A percentile compares a stretch with the other conserved stretches of the same genome.
These are phyloP conservation scores for Neofusicoccum sp. DNA, from an alignment of 2,329 filamentous ascomycete species.

Conservation along the genomic window DNA sequence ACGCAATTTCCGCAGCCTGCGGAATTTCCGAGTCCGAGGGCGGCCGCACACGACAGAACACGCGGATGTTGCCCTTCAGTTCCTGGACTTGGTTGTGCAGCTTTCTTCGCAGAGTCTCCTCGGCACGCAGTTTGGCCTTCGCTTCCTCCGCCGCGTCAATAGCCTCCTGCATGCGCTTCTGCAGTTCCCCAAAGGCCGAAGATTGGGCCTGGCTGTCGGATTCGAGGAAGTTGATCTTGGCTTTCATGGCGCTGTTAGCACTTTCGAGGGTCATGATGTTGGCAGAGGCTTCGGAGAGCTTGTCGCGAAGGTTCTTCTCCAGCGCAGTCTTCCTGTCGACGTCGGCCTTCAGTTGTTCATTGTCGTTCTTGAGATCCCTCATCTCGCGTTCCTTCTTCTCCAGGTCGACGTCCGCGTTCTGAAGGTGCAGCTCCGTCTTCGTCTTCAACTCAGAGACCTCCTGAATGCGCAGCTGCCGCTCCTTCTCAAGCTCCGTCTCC, in stretches of 20 bases:
- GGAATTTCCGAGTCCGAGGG: conserved; percentile 60
- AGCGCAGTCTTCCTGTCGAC: conserved; percentile 60
- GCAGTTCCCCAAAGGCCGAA: conserved; percentile 77
- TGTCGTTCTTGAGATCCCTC: conserved; percentile 47
- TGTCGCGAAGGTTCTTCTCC: conserved; percentile 57
- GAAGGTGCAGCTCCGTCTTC: conserved; percentile 49
- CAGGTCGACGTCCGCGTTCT: conserved; percentile 49
- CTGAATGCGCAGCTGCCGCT: conserved; percentile 56
- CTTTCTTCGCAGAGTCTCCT: conserved; percentile 85
- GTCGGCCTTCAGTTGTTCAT: conserved; percentile 47
- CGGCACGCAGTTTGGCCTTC: conserved; percentile 79
- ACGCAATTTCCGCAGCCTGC: conserved; percentile 70
- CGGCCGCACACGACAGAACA: conserved; percentile 94
- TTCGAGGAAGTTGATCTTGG: conserved; percentile 84
- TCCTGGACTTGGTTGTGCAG: conserved; percentile 98
- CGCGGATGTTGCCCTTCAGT: conserved; percentile 94
- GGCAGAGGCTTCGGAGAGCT: conserved; percentile 43
- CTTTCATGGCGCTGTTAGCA: conserved; percentile 70
- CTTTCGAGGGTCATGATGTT: conserved; percentile 63
- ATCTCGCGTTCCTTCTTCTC: conserved; percentile 57
- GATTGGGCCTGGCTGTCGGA: conserved; percentile 88
- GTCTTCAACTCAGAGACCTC: conserved; percentile 65
- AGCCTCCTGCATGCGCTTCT: conserved; percentile 76
- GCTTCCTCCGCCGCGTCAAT: conserved; percentile 66
- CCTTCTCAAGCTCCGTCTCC: conserved; percentile 65